Percentiles rank a stretch among this genome's conserved stretches.
phyloP scores from a whole-genome alignment of 2,329 filamentous ascomycete genomes.

The Stemphylium vesicarium region DNA sequence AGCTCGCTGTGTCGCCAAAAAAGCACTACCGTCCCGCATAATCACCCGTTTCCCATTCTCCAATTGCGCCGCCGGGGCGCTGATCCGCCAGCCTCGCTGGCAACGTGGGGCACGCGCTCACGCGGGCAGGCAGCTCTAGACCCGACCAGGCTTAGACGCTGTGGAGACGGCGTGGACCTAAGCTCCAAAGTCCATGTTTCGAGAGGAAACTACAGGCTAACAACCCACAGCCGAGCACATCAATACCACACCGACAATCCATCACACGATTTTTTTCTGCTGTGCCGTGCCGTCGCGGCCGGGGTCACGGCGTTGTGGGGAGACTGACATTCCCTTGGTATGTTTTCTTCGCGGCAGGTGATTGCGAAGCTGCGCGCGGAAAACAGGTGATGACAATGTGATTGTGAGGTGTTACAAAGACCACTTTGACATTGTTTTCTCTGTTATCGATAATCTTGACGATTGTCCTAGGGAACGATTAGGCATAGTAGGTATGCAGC shows the following conservation, averaged over 20 bases:
- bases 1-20: neutral
- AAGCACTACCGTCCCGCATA: neutral
- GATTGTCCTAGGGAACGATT: neutral
- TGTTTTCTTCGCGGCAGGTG: neutral
- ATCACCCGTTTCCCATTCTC: neutral
- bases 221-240: neutral
- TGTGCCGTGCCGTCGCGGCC: neutral
- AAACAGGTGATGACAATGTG: neutral
- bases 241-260: constrained; percentile 4
- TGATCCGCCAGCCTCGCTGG: constrained; percentile 1
- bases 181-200: neutral
- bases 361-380: neutral
- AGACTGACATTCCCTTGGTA: neutral
- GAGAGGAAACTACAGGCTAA: neutral
- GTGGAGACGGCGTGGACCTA: neutral
- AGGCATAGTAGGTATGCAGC: neutral
- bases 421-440: neutral
- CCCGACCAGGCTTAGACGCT: neutral
- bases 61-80: neutral
- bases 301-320: neutral
- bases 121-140: neutral
- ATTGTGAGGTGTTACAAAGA: neutral
- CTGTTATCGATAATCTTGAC: neutral
- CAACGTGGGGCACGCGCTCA: constrained; percentile 2
- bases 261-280: neutral